phyloP scores from a whole-genome alignment of 306 rosid species.

The barrel medic (Medicago truncatula) region MtrunA17r5.0-ANR NC_053045.1:24703501-24704000 shows the following conservation, averaged over 20 bases:
- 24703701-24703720: constrained; percentile 87
- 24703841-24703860: constrained; percentile 74
- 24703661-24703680: constrained; percentile 76
- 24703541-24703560: constrained; percentile 80
- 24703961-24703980: background rate
- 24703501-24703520: constrained; percentile 83
- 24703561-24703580: background rate
- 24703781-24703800: constrained; percentile 69
- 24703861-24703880: background rate
- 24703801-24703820: constrained; percentile 57
- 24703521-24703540: constrained; percentile 87
- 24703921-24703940: background rate
- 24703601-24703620: background rate
- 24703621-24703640: background rate
- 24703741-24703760: constrained; percentile 70
- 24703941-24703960: too few species aligned
- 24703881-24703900: background rate
- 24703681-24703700: constrained; percentile 68
- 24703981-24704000: background rate
- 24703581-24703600: constrained; percentile 5
- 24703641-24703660: constrained; percentile 56
- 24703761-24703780: constrained; percentile 74
- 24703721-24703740: constrained; percentile 80
- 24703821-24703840: constrained; percentile 77
- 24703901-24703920: too few species aligned